Conservation (phyloP, 2,329 filamentous ascomycete species). For the Trichoderma sp. region DNA sequence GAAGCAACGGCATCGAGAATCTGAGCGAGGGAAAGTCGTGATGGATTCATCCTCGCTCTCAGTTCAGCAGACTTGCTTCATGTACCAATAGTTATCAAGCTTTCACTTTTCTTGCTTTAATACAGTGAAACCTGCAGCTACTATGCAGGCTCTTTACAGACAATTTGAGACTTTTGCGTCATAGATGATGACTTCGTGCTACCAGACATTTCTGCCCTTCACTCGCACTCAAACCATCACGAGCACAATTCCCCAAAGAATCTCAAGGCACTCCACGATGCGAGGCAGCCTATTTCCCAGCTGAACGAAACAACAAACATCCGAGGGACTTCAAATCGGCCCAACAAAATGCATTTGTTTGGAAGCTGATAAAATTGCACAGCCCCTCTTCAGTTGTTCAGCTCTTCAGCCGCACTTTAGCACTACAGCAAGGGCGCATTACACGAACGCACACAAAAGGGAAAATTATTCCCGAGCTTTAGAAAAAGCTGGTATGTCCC, state of each 20-base stretch:
- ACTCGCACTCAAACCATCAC: not conserved
- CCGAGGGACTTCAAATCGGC: not conserved
- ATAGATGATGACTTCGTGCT: not conserved
- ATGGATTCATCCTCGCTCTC: not conserved
- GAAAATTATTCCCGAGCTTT: not conserved
- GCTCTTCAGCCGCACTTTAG: not conserved
- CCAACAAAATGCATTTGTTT: not conserved
- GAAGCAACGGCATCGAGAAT: conserved; percentile 35
- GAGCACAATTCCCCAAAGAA: not conserved
- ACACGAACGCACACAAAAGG: not conserved
- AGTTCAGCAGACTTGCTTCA: not conserved
- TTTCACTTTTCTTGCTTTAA: not conserved
- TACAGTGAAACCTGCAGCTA: not conserved
- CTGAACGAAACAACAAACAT: not conserved
- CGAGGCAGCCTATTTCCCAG: not conserved
- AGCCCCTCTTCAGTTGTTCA: not conserved
- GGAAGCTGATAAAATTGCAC: not conserved
- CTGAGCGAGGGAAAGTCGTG: not conserved
- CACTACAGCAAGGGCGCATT: conserved; percentile 7
- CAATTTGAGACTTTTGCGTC: not conserved
- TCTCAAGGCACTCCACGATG: not conserved
- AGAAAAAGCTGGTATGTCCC: conserved; percentile 46
- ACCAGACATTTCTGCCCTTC: not conserved
- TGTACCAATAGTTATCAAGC: not conserved
- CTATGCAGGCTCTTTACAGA: not conserved